Percentiles rank a stretch among this genome's conserved stretches.
phyloP scores from a whole-genome alignment of 768 basidiomycete species.

The Boletus vermiculosoides region DNA sequence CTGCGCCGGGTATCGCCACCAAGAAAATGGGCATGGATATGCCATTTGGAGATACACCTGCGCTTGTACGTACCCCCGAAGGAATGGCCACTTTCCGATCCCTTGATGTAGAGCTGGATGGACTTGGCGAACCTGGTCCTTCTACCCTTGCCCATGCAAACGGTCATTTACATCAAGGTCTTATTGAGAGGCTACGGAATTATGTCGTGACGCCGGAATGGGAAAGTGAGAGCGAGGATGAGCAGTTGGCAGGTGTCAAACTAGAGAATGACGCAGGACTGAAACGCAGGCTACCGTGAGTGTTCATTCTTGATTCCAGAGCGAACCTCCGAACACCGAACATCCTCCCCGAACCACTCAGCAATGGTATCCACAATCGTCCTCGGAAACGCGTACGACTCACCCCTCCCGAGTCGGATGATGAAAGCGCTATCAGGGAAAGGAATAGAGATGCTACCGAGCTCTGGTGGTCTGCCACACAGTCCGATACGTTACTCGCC shows the following conservation, averaged over 20 bases:
- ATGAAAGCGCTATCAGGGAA: conserved; percentile 27
- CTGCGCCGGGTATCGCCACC: conserved; percentile 2
- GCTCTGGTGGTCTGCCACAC: conserved; percentile 75
- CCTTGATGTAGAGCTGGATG: conserved; percentile 54
- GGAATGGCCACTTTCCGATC: conserved; percentile 70
- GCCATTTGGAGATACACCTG: conserved; percentile 64
- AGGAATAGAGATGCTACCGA: conserved; percentile 46
- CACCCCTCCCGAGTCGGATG: conserved; percentile 39
- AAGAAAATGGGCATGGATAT: conserved; percentile 37
- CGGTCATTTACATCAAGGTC: conserved; percentile 24
- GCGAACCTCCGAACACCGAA: background rate
- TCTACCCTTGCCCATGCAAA: conserved; percentile 34
- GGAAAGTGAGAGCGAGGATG: conserved; percentile 41
- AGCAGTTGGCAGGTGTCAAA: conserved; percentile 19
- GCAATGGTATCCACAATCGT: conserved; percentile 35
- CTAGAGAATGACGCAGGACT: conserved; percentile 44
- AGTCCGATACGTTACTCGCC: conserved; percentile 56
- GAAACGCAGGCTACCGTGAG: conserved; percentile 53
- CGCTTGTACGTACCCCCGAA: conserved; percentile 65
- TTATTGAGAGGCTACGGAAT: conserved; percentile 21
- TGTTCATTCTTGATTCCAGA: conserved; percentile 7
- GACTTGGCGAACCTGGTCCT: conserved; percentile 34
- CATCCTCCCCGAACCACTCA: conserved; percentile 2
- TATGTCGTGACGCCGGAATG: conserved; percentile 24
- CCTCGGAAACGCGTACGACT: conserved; percentile 65